Percentiles rank a stretch among this genome's conserved stretches.
Conservation (phyloP, 768 basidiomycete genomes). For the Lentinus brumalis region DNA sequence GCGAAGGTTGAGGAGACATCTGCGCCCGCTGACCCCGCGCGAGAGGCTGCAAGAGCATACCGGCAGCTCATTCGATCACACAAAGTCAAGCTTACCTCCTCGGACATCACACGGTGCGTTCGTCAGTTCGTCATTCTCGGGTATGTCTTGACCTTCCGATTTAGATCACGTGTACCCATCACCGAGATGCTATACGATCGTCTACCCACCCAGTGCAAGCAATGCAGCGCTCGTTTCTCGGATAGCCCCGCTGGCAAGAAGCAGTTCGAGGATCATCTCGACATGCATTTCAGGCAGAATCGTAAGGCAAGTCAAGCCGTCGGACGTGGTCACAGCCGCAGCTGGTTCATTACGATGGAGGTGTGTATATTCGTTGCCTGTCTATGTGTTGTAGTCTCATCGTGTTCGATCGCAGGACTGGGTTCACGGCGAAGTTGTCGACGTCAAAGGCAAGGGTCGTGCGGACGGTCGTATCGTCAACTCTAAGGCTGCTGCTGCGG, state of each 20-base stretch:
- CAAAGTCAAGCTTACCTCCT: slow-evolving; percentile 59
- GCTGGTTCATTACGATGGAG: slow-evolving; percentile 85
- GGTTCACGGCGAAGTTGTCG: slow-evolving; percentile 67
- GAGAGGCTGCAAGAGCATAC: slow-evolving; percentile 58
- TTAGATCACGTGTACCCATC: slow-evolving; percentile 61
- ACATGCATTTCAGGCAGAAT: slow-evolving; percentile 96
- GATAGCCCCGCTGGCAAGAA: slow-evolving; percentile 73
- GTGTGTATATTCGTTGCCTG: slow-evolving; percentile 46
- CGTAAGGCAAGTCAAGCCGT: slow-evolving; percentile 75
- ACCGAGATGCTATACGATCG: slow-evolving; percentile 72
- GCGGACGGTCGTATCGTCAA: slow-evolving; percentile 54
- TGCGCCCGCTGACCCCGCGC: slow-evolving; percentile 38
- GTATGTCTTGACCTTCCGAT: background rate
- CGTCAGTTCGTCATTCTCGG: background rate
- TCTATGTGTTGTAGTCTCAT: background rate
- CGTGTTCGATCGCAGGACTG: slow-evolving; percentile 71
- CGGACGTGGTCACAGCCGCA: slow-evolving; percentile 85
- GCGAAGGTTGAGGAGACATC: slow-evolving; percentile 38
- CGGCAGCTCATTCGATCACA: slow-evolving; percentile 60
- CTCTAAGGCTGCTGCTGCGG: slow-evolving; percentile 60
- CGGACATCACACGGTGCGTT: slow-evolving; percentile 74
- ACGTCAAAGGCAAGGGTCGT: slow-evolving; percentile 71
- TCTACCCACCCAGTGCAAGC: slow-evolving; percentile 84
- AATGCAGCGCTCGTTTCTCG: slow-evolving; percentile 88
- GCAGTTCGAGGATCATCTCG: slow-evolving; percentile 83